Percentiles rank a stretch among this genome's conserved stretches.
phyloP scores from a whole-genome alignment of 495 filamentous ascomycete species.

The Hypoxylon lienhwacheense region DNA sequence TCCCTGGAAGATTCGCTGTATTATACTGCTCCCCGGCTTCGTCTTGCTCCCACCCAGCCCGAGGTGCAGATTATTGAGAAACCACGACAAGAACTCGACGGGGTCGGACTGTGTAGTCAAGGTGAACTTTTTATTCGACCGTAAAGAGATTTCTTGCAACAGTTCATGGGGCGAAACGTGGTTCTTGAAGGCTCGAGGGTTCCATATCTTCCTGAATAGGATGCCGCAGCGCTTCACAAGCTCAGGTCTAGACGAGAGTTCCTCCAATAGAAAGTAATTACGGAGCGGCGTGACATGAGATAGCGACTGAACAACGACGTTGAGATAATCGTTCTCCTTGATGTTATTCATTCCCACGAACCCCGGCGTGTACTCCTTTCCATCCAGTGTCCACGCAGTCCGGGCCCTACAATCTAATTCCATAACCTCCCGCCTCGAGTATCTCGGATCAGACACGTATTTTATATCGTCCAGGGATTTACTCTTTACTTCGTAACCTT shows the following conservation, averaged over 20 bases:
- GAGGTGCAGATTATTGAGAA: constrained; percentile 91
- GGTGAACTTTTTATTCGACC: constrained; percentile 88
- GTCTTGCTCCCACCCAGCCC: constrained; percentile 87
- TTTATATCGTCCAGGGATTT: constrained; percentile 98
- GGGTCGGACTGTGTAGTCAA: constrained; percentile 91
- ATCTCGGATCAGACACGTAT: constrained; percentile 92
- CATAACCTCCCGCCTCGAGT: constrained; percentile 73
- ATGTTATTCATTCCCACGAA: constrained; percentile 99
- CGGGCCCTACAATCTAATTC: constrained; percentile 77
- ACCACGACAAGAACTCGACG: constrained; percentile 96
- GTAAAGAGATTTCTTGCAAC: constrained; percentile 88
- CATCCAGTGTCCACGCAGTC: constrained; percentile 74
- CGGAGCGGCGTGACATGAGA: constrained; percentile 88
- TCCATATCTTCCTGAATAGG: constrained; percentile 96
- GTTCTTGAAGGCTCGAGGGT: constrained; percentile 91
- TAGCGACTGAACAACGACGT: constrained; percentile 91
- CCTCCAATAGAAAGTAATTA: constrained; percentile 89
- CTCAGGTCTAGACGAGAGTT: constrained; percentile 59
- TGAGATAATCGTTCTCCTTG: constrained; percentile 98
- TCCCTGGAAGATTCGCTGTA: constrained; percentile 93
- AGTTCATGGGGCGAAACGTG: constrained; percentile 98
- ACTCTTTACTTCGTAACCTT: constrained; percentile 95
- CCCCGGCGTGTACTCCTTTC: constrained; percentile 83
- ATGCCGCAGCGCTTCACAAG: constrained; percentile 80
- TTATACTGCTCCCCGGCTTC: constrained; percentile 75